These are phyloP conservation scores for Lactuca sativa DNA, from an alignment of 129 eudicot species.

Conservation along the genomic window DNA sequence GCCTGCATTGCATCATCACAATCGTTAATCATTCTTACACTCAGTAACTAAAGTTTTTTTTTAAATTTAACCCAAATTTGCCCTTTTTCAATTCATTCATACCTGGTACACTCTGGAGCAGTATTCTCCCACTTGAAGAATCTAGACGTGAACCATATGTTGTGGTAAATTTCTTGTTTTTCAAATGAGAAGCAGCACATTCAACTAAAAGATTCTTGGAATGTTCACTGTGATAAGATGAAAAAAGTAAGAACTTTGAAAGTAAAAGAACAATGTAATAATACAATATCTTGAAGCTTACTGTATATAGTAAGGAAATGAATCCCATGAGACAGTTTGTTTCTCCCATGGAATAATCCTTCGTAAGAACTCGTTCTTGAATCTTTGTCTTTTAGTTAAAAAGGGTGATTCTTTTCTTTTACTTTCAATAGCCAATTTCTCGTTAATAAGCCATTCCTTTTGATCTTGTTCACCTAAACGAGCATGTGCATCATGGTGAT, in stretches of 20 bases:
- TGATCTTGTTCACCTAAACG: constrained; percentile 89
- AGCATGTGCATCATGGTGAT: constrained; percentile 72
- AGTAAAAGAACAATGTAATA: constrained; percentile 1
- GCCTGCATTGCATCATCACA: constrained; percentile 52
- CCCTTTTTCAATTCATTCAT: neutral
- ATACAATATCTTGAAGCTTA: constrained; percentile 48
- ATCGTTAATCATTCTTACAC: constrained; percentile 9
- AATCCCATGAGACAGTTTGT: constrained; percentile 82
- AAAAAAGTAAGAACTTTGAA: constrained; percentile 3
- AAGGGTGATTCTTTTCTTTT: constrained; percentile 88
- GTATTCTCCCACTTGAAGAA: constrained; percentile 87
- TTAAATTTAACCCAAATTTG: neutral
- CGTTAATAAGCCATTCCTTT: constrained; percentile 84
- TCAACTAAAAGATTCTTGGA: constrained; percentile 76
- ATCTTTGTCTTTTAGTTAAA: constrained; percentile 63
- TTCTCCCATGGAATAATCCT: constrained; percentile 92
- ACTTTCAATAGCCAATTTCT: constrained; percentile 79
- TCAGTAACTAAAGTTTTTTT: neutral
- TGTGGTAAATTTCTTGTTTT: constrained; percentile 59
- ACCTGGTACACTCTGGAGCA: constrained; percentile 98
- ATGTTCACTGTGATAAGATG: constrained; percentile 51
- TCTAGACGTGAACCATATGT: constrained; percentile 68
- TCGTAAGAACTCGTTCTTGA: constrained; percentile 74
- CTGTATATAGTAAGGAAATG: constrained; percentile 86
- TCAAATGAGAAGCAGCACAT: constrained; percentile 84